Evolutionary conservation across 148 eudicot species (phyloP), one percentile per base, ranked within the genome.

Genomic region (Diospyros kaki): DNA sequence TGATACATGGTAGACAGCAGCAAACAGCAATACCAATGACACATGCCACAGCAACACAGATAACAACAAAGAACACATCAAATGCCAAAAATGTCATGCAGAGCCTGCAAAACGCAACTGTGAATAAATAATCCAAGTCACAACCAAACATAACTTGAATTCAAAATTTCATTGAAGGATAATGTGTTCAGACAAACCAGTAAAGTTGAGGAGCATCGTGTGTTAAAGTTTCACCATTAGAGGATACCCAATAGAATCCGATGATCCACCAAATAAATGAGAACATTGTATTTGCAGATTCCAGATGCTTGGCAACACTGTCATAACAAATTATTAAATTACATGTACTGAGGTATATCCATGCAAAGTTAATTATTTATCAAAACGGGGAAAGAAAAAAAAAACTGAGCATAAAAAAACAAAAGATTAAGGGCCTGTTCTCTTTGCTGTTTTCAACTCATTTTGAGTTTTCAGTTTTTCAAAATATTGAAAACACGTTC

Each of bases 201-300:
- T 91, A 93, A 78, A 96, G 89, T 76, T 86, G 87, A 55, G 99
- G 99, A 54, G 99, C 83, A 74, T 87, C 90, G 14, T 73, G 76
- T 13, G 86, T 84, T 82, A 96, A 79, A 73, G 71, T 71, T 68
- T 85, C 83, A n/a, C 98, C 97, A 48, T 93, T 97, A 73, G 93
- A 86, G 51, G 93, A 88, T 66, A 96, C 83, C 99, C 99, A 96
- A 78, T 93, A 96, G 89, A 96, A 89, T 69, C 99, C 99, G 78
- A 91, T 83, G 68, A 93, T 93, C 99, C 99, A 96, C 99, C 99
- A 96, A 81, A 96, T 93, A 78, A 96, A 96, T 0, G 99, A 91
- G 80, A 91, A 89, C 94, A 91, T 93, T 1, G 98, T 88, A 76
- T 91, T 93, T 63, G 94, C 94, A 53, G 98, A 89, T 70, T 96